Evolutionary conservation across 768 basidiomycete species (phyloP).

Genomic region (Tremella yokohamensis): DNA sequence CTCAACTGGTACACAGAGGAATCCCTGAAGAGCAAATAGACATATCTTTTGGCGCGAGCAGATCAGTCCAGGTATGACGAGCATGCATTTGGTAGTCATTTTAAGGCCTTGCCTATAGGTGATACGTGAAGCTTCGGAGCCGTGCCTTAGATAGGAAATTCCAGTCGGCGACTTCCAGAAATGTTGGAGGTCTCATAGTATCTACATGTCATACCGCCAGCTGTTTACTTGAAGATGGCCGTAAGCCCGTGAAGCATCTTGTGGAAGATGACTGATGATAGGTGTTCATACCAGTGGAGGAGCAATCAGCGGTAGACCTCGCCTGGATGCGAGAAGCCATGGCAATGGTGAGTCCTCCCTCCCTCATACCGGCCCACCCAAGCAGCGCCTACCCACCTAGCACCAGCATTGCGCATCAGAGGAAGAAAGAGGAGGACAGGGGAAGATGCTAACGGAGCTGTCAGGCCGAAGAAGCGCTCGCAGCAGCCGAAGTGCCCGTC

Average conservation of each 20-base stretch:
- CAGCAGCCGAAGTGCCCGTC: conserved; percentile 85
- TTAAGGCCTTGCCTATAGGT: too few relatives aligned
- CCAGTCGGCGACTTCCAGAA: neutral
- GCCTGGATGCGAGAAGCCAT: conserved; percentile 80
- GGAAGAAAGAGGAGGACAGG: conserved; percentile 8
- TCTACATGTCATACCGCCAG: too few relatives aligned
- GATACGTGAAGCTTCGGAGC: too few relatives aligned
- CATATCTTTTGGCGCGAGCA: neutral
- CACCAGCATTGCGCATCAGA: conserved; percentile 6
- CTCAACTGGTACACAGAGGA: conserved; percentile 51
- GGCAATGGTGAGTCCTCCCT: conserved; percentile 60
- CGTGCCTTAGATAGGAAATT: too few relatives aligned
- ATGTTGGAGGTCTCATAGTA: neutral
- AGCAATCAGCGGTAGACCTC: conserved; percentile 52
- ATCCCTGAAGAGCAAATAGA: conserved; percentile 14
- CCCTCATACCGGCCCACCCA: conserved; percentile 2
- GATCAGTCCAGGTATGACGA: neutral
- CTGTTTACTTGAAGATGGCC: too few relatives aligned
- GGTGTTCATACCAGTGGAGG: conserved; percentile 47
- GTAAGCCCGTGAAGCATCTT: too few relatives aligned
- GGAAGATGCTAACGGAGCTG: neutral
- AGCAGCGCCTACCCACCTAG: conserved; percentile 1
- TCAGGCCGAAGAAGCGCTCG: conserved; percentile 66
- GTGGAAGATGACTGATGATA: conserved; percentile 2
- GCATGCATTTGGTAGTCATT: too few relatives aligned